A percentile compares a stretch with the other conserved stretches of the same genome.
Conservation (phyloP, 495 filamentous ascomycete species). For the Chaetomium tenue region DNA sequence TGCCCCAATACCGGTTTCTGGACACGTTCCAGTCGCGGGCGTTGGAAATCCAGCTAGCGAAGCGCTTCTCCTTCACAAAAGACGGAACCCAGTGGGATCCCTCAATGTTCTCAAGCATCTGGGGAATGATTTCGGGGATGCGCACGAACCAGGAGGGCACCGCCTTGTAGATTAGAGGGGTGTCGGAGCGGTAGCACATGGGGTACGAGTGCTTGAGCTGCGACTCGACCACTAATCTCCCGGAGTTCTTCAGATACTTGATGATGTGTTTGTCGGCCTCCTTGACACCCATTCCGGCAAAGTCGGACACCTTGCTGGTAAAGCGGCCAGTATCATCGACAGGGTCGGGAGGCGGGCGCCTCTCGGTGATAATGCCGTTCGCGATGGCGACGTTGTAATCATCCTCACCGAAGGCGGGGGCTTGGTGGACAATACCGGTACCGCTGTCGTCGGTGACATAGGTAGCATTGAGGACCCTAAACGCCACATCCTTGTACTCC, state of each 20-base stretch:
- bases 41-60: slow-evolving; percentile 63
- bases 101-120: slow-evolving; percentile 88
- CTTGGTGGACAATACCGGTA: slow-evolving; percentile 93
- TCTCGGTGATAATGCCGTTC: slow-evolving; percentile 71
- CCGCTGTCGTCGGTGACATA: slow-evolving; percentile 94
- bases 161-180: slow-evolving; percentile 89
- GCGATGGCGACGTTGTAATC: slow-evolving; percentile 86
- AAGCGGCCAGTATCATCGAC: slow-evolving; percentile 81
- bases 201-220: slow-evolving; percentile 94
- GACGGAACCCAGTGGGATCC: slow-evolving; percentile 91
- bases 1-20: slow-evolving; percentile 95
- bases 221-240: slow-evolving; percentile 80
- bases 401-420: slow-evolving; percentile 94
- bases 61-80: slow-evolving; percentile 89
- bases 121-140: slow-evolving; percentile 76
- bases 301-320: slow-evolving; percentile 77
- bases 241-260: slow-evolving; percentile 78
- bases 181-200: slow-evolving; percentile 94
- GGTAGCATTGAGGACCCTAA: slow-evolving; percentile 77
- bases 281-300: slow-evolving; percentile 89
- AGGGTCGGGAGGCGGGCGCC: slow-evolving; percentile 81
- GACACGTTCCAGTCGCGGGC: slow-evolving; percentile 98
- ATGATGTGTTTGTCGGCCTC: slow-evolving; percentile 93
- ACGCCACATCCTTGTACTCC: slow-evolving; percentile 92
- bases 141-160: slow-evolving; percentile 97